Percentiles rank a stretch among this genome's conserved stretches.
Evolutionary conservation across 129 eudicot genomes (phyloP).

Genomic region (Erigeron canadensis): DNA sequence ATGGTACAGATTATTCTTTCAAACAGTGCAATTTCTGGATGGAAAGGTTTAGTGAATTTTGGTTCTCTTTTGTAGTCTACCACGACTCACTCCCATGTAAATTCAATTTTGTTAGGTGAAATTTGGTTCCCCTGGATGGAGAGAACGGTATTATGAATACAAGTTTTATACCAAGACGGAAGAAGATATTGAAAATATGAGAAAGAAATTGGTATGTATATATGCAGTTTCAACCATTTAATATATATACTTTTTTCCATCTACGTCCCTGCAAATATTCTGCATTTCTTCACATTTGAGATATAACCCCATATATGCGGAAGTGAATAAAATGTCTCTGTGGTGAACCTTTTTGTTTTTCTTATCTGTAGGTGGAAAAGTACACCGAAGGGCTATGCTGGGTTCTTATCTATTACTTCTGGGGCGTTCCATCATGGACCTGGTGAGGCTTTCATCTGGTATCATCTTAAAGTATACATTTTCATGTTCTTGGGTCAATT

Average conservation of each 20-base stretch:
- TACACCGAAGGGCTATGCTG: constrained; percentile 67
- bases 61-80: neutral
- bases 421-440: constrained; percentile 65
- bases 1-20: constrained; percentile 27
- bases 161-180: constrained; percentile 43
- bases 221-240: neutral
- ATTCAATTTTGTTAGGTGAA: constrained; percentile 40
- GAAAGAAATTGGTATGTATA: constrained; percentile 43
- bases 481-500: neutral
- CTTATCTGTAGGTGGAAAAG: constrained; percentile 41
- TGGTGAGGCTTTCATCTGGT: constrained; percentile 40
- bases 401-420: constrained; percentile 59
- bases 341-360: neutral
- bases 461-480: neutral
- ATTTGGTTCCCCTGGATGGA: constrained; percentile 45
- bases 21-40: too few relatives aligned
- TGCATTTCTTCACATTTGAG: neutral
- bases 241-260: neutral
- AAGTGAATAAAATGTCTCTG: neutral
- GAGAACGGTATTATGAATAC: constrained; percentile 41
- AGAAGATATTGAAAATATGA: constrained; percentile 29
- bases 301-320: neutral
- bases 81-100: neutral
- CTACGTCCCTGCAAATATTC: neutral
- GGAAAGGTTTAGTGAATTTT: too few relatives aligned